A percentile compares a stretch with the other conserved stretches of the same genome.
Conservation (phyloP, 2,329 filamentous ascomycete genomes). For the Fusarium gaditjirri region DNA sequence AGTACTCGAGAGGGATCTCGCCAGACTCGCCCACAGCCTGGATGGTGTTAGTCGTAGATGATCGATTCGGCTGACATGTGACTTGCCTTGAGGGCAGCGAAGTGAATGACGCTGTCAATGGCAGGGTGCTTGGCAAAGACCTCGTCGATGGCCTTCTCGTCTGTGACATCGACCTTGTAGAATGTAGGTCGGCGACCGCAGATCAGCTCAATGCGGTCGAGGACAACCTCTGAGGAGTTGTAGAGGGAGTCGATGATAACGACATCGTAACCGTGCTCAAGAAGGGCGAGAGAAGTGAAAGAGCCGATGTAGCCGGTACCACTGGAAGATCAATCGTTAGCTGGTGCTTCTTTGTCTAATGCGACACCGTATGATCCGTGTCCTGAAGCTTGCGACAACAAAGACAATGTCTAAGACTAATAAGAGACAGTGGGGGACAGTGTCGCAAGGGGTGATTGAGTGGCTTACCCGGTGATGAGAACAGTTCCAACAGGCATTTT, state of each 20-base stretch:
- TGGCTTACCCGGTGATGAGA: conserved; percentile 84
- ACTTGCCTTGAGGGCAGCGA: conserved; percentile 91
- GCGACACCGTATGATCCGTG: conserved; percentile 19
- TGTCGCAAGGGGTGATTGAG: conserved; percentile 26
- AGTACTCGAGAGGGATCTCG: conserved; percentile 96
- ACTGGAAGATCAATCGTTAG: conserved; percentile 61
- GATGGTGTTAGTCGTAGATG: conserved; percentile 20
- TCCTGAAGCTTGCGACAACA: conserved; percentile 30
- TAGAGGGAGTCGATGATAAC: conserved; percentile 96
- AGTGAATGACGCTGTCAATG: conserved; percentile 99
- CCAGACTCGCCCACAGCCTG: conserved; percentile 95
- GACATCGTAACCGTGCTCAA: conserved; percentile 95
- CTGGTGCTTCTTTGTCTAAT: conserved; percentile 18
- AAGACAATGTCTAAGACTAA: conserved; percentile 4
- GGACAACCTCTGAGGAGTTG: conserved; percentile 91
- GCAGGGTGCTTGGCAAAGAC: conserved; percentile 90
- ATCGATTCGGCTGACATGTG: neutral
- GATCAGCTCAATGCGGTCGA: conserved; percentile 96
- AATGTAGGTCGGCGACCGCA: conserved; percentile 88
- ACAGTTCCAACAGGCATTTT: conserved; percentile 87
- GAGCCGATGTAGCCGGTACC: conserved; percentile 99
- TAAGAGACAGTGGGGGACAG: neutral
- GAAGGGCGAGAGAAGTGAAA: conserved; percentile 91
- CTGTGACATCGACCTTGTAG: conserved; percentile 87
- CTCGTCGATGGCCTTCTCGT: conserved; percentile 83